Evolutionary conservation across 2,329 filamentous ascomycete genomes (phyloP).

Genomic region (Nemania sp.): DNA sequence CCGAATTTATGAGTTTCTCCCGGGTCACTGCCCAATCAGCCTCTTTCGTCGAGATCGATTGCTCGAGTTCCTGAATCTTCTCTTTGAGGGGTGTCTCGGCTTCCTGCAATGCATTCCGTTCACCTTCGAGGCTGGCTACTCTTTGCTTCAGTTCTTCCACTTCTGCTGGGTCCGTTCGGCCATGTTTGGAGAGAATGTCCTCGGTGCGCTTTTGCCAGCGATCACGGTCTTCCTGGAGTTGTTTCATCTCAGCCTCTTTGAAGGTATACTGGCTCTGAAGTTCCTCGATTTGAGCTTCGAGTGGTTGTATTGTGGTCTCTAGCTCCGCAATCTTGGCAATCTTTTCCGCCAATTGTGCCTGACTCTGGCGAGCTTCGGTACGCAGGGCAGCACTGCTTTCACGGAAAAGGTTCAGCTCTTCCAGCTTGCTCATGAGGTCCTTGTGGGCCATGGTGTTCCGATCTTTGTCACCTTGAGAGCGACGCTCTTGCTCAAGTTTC

Average conservation of each 20-base stretch:
- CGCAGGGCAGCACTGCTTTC: conserved; percentile 93
- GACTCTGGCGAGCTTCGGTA: conserved; percentile 80
- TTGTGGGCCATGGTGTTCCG: conserved; percentile 79
- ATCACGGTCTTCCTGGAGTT: conserved; percentile 89
- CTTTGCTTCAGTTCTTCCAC: conserved; percentile 86
- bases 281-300: conserved; percentile 79
- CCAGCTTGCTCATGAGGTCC: conserved; percentile 91
- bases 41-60: conserved; percentile 58
- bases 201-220: conserved; percentile 95
- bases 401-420: conserved; percentile 92
- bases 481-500: conserved; percentile 88
- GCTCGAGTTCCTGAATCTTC: conserved; percentile 57
- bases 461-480: conserved; percentile 72
- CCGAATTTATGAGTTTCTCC: conserved; percentile 62
- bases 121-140: conserved; percentile 67
- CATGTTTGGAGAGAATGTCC: conserved; percentile 94
- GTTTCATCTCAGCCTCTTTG: conserved; percentile 84
- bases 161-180: conserved; percentile 91
- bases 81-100: conserved; percentile 57
- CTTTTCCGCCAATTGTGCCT: conserved; percentile 76
- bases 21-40: conserved; percentile 57
- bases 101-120: conserved; percentile 62
- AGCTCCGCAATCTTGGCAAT: conserved; percentile 75
- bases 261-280: conserved; percentile 80
- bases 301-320: conserved; percentile 74